A percentile compares a stretch with the other conserved stretches of the same genome.
Conservation (phyloP, 306 rosid species). For the Parietaria judaica region DNA sequence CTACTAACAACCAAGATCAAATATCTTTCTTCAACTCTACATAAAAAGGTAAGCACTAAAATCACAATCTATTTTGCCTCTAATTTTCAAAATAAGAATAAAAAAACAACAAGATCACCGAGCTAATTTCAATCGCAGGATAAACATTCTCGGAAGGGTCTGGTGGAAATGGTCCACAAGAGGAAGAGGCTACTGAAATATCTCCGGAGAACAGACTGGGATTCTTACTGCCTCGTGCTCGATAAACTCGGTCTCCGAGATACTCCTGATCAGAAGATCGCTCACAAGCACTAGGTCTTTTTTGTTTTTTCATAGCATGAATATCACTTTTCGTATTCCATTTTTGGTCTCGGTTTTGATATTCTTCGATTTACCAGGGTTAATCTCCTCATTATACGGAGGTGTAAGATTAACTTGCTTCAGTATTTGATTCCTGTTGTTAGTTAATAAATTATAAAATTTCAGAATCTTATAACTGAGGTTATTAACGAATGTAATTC, state of each 20-base stretch:
- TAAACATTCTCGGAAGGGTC: conserved; percentile 85
- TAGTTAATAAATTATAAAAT: neutral
- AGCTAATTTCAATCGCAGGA: conserved; percentile 38
- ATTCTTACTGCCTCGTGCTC: conserved; percentile 78
- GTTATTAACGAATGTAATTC: neutral
- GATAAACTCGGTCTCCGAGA: conserved; percentile 77
- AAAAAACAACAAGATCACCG: neutral
- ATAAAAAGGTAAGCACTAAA: conserved; percentile 63
- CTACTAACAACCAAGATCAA: conserved; percentile 78
- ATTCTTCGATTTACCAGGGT: neutral
- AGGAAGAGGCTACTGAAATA: conserved; percentile 76
- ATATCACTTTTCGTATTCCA: neutral
- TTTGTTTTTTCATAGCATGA: neutral
- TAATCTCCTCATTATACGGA: neutral
- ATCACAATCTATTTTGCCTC: neutral
- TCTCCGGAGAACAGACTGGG: conserved; percentile 92
- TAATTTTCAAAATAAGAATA: neutral
- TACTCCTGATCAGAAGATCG: conserved; percentile 38
- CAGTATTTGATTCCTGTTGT: neutral
- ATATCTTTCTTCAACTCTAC: conserved; percentile 65
- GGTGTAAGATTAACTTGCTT: neutral
- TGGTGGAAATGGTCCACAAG: conserved; percentile 74
- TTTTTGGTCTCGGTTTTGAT: neutral
- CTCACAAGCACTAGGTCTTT: conserved; percentile 30
- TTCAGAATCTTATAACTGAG: neutral